Conservation (phyloP, 1,284 basidiomycete species). For the Microstroma glucosiphilum region DNA sequence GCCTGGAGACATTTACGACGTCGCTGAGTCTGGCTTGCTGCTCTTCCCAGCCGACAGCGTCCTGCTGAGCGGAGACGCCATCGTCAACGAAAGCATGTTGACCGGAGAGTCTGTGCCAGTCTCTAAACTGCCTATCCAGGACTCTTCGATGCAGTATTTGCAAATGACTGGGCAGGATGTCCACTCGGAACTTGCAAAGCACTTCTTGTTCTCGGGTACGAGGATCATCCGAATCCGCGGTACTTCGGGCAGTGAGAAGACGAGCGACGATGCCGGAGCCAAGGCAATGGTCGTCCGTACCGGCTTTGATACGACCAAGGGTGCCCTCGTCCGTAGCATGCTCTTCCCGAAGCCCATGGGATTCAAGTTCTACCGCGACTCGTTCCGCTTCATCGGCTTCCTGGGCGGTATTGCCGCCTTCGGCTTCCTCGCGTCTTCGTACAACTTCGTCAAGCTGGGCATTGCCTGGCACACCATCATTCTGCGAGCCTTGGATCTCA, state of each 20-base stretch:
- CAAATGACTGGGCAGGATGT: constrained; percentile 53
- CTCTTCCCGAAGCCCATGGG: constrained; percentile 97
- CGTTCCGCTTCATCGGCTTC: constrained; percentile 90
- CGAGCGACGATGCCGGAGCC: constrained; percentile 54
- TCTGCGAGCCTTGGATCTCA: constrained; percentile 87
- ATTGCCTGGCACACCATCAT: constrained; percentile 79
- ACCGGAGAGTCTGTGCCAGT: constrained; percentile 93
- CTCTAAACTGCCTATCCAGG: constrained; percentile 66
- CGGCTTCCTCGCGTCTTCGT: constrained; percentile 62
- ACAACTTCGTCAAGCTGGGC: constrained; percentile 86
- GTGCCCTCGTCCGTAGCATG: constrained; percentile 92
- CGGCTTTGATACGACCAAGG: constrained; percentile 96
- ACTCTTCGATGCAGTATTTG: constrained; percentile 27
- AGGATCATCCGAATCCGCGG: constrained; percentile 79
- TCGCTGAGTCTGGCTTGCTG: constrained; percentile 68
- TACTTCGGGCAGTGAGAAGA: constrained; percentile 48
- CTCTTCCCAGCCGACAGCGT: constrained; percentile 86
- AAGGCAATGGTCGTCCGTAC: constrained; percentile 85
- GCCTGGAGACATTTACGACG: constrained; percentile 86
- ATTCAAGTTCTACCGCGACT: constrained; percentile 87
- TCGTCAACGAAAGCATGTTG: constrained; percentile 97
- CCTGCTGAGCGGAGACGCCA: constrained; percentile 87
- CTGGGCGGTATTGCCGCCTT: constrained; percentile 78
- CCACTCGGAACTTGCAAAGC: constrained; percentile 67
- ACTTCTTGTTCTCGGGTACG: constrained; percentile 87